A percentile compares a stretch with the other conserved stretches of the same genome.
Evolutionary conservation across 1,284 basidiomycete species (phyloP).

Genomic region (Erythrobasidium hasegawianum): DNA sequence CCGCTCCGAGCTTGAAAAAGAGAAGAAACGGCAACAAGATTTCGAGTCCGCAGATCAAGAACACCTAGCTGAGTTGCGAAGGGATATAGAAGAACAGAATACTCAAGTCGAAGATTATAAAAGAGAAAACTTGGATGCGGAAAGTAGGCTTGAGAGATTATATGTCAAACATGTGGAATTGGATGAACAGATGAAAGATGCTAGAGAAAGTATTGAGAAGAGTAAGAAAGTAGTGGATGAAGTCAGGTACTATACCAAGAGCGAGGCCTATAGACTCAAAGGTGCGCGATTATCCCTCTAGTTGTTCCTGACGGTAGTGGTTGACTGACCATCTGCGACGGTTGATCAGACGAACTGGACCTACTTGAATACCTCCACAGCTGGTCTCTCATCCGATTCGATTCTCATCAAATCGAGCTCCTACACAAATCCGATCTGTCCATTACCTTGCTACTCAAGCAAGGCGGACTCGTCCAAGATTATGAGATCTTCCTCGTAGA

Average conservation of each 20-base stretch:
- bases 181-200: constrained; percentile 60
- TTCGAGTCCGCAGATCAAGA: constrained; percentile 77
- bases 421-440: constrained; percentile 63
- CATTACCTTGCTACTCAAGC: constrained; percentile 56
- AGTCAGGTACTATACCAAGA: constrained; percentile 68
- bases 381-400: constrained; percentile 60
- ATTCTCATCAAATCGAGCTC: constrained; percentile 61
- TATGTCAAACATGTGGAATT: constrained; percentile 57
- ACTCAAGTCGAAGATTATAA: constrained; percentile 66
- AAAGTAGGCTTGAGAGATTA: constrained; percentile 64
- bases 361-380: constrained; percentile 70
- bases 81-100: constrained; percentile 78
- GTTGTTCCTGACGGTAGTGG: no score
- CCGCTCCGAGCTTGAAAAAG: constrained; percentile 65
- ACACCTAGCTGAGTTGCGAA: constrained; percentile 75
- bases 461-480: constrained; percentile 27
- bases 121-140: constrained; percentile 65
- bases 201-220: constrained; percentile 58
- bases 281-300: constrained; percentile 53
- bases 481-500: constrained; percentile 27
- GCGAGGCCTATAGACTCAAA: constrained; percentile 69
- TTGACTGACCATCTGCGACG: no score
- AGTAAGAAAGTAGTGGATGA: constrained; percentile 64
- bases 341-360: constrained; percentile 70
- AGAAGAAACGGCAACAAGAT: constrained; percentile 69